Conservation (phyloP, 257 asterid species). For the Primulina huaijiensis region DNA sequence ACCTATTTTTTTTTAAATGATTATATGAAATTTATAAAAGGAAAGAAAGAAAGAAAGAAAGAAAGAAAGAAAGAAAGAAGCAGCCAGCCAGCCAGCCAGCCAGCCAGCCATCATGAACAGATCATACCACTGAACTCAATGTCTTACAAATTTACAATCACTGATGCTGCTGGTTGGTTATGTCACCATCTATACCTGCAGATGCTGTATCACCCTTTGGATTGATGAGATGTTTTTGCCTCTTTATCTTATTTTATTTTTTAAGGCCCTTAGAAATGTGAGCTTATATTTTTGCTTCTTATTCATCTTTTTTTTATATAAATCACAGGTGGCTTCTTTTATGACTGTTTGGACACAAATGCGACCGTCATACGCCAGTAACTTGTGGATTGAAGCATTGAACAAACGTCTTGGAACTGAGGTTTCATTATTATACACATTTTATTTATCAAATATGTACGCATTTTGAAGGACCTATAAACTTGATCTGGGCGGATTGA, state of each 20-base stretch:
- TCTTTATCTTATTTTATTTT: not conserved
- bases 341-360: slow-evolving; percentile 86
- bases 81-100: not conserved
- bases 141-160: not conserved
- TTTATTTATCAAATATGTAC: slow-evolving; percentile 12
- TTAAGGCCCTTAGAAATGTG: not conserved
- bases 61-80: no score
- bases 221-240: slow-evolving; percentile 6
- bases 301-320: slow-evolving; percentile 13
- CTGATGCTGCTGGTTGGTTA: slow-evolving; percentile 15
- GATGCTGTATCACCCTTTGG: not conserved
- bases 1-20: no score
- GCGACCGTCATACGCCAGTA: slow-evolving; percentile 79
- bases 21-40: no score
- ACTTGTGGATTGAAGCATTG: slow-evolving; percentile 91
- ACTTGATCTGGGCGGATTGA: not conserved
- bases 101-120: not conserved
- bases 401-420: slow-evolving; percentile 87
- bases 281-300: slow-evolving; percentile 2
- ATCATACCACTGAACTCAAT: not conserved
- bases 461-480: not conserved
- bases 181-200: not conserved
- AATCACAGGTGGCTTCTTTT: slow-evolving; percentile 75
- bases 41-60: not conserved
- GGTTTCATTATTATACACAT: slow-evolving; percentile 38